These are phyloP conservation scores for Pseudocercospora macadamiae DNA, from an alignment of 2,329 filamentous ascomycete species.

Conservation along the genomic window DNA sequence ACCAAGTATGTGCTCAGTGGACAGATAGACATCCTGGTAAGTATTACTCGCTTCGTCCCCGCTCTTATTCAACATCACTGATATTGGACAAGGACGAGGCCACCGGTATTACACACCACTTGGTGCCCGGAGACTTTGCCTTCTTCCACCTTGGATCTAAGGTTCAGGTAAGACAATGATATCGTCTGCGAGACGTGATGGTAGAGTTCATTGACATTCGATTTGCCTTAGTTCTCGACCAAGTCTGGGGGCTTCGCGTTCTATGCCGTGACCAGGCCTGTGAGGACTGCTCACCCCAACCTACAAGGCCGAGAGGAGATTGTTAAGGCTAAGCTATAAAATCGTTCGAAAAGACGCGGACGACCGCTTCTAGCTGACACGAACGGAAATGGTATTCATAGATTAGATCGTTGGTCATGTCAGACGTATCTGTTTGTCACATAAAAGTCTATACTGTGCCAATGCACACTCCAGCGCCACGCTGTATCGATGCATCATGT, in stretches of 20 bases:
- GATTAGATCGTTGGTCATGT: too few species aligned
- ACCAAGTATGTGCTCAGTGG: conserved; percentile 27
- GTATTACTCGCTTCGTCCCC: too few species aligned
- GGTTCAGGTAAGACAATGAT: conserved; percentile 16
- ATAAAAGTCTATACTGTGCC: not conserved
- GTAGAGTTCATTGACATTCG: too few species aligned
- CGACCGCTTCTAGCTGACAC: too few species aligned
- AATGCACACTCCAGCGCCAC: not conserved
- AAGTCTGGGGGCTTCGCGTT: conserved; percentile 26
- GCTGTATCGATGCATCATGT: not conserved
- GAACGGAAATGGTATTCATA: too few species aligned
- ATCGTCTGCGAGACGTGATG: too few species aligned
- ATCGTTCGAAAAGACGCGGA: too few species aligned
- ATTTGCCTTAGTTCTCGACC: conserved; percentile 21
- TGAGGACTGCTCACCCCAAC: conserved; percentile 23
- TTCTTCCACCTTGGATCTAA: conserved; percentile 29
- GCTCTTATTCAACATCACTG: too few species aligned
- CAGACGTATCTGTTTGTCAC: too few species aligned
- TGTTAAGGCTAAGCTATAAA: conserved; percentile 14
- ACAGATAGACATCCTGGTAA: conserved; percentile 27
- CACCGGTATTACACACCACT: conserved; percentile 26
- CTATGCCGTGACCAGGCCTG: conserved; percentile 26
- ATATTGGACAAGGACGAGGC: conserved; percentile 14
- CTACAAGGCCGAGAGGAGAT: conserved; percentile 23
- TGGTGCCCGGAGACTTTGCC: conserved; percentile 27